A percentile compares a stretch with the other conserved stretches of the same genome.
Evolutionary conservation across 441 rosid species (phyloP).

Genomic region (Hypseocharis bilobata): DNA sequence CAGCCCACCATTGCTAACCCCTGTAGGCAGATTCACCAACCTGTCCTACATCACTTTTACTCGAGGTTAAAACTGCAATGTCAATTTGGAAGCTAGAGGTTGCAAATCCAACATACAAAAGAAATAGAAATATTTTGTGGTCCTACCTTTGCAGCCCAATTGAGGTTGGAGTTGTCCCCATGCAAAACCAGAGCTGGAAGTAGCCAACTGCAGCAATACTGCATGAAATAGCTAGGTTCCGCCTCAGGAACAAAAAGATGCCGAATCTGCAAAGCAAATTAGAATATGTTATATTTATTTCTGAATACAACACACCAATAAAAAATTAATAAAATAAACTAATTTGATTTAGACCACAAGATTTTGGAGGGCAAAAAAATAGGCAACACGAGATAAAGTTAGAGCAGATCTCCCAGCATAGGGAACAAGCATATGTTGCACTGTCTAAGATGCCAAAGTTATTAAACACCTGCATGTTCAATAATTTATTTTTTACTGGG

Average conservation of each 20-base stretch:
- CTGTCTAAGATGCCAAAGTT: too few species aligned
- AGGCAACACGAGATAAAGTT: too few species aligned
- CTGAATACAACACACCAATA: neutral
- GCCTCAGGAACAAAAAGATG: constrained; percentile 55
- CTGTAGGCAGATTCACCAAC: too few species aligned
- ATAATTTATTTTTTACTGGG: too few species aligned
- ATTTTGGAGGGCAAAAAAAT: too few species aligned
- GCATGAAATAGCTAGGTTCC: constrained; percentile 70
- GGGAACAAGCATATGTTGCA: too few species aligned
- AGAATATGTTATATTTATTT: neutral
- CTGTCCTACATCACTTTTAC: too few species aligned
- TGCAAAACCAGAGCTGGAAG: constrained; percentile 76
- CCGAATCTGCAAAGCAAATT: constrained; percentile 20
- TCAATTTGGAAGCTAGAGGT: neutral
- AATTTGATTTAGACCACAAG: neutral
- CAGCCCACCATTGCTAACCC: too few species aligned
- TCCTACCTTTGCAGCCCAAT: constrained; percentile 77
- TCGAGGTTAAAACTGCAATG: neutral
- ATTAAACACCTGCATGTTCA: too few species aligned
- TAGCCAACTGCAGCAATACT: constrained; percentile 82
- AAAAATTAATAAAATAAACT: neutral
- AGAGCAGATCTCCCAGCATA: too few species aligned
- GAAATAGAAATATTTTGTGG: neutral
- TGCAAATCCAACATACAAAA: constrained; percentile 10
- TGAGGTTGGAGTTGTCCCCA: constrained; percentile 51